phyloP scores from a whole-genome alignment of 176 grass and related monocot genomes.

The Aechmea fasciata region DNA sequence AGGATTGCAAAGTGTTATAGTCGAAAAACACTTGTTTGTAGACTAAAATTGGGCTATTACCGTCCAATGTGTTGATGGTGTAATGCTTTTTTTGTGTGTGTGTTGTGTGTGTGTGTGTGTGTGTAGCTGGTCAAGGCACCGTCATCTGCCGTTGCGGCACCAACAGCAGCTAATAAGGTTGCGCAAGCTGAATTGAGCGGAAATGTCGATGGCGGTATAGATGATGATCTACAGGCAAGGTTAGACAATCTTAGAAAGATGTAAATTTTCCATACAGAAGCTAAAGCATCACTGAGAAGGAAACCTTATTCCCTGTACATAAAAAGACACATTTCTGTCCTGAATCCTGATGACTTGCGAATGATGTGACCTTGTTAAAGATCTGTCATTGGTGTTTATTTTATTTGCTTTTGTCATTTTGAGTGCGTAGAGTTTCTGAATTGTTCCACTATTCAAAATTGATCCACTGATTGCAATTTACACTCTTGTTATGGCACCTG shows the following conservation, averaged over 20 bases:
- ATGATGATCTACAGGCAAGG: constrained; percentile 50
- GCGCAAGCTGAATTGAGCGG: constrained; percentile 50
- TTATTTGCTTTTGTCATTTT: background rate
- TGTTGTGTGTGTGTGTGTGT: background rate
- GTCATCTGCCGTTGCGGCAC: constrained; percentile 28
- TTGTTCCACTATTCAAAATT: background rate
- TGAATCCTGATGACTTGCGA: background rate
- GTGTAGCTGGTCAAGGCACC: constrained; percentile 56
- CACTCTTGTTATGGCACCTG: too few species aligned
- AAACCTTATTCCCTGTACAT: background rate
- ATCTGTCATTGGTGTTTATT: background rate
- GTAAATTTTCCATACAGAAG: constrained; percentile 22
- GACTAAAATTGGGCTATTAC: background rate
- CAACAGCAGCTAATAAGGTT: constrained; percentile 26
- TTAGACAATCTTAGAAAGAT: constrained; percentile 80
- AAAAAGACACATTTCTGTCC: background rate
- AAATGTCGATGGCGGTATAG: constrained; percentile 43
- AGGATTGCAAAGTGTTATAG: too few species aligned
- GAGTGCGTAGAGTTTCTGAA: background rate
- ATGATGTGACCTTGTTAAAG: background rate
- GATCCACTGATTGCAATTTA: background rate
- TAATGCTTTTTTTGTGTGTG: background rate
- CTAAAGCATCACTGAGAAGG: background rate
- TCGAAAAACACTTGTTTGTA: background rate
- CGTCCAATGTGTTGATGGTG: background rate